Conservation (phyloP, 2,329 filamentous ascomycete species). For the Coniochaeta sp. region DNA sequence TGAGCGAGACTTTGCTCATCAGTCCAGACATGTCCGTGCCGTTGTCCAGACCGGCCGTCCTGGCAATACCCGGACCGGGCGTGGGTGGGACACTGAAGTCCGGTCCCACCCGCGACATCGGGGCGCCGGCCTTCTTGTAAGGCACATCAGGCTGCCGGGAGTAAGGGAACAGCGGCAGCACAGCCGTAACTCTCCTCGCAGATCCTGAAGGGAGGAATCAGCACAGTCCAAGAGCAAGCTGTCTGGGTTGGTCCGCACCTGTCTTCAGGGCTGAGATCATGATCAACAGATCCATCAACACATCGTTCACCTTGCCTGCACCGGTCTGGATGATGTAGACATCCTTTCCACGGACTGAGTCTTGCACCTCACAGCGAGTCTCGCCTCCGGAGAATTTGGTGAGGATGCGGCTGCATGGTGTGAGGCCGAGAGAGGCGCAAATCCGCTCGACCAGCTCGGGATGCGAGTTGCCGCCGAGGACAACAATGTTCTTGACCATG, state of each 20-base stretch:
- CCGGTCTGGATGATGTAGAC: slow-evolving; percentile 97
- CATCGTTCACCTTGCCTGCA: slow-evolving; percentile 86
- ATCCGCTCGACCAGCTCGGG: slow-evolving; percentile 80
- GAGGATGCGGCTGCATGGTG: slow-evolving; percentile 76
- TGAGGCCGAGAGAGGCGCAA: slow-evolving; percentile 81
- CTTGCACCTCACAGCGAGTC: slow-evolving; percentile 89
- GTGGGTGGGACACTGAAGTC: slow-evolving; percentile 91
- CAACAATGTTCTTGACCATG: slow-evolving; percentile 93
- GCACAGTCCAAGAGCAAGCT: neutral
- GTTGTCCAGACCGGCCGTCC: slow-evolving; percentile 58
- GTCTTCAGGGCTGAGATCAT: slow-evolving; percentile 94
- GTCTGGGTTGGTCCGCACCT: slow-evolving; percentile 9
- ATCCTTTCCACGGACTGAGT: slow-evolving; percentile 95
- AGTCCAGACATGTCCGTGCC: slow-evolving; percentile 68
- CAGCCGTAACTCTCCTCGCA: slow-evolving; percentile 85
- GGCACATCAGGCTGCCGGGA: slow-evolving; percentile 93
- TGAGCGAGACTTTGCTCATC: slow-evolving; percentile 58
- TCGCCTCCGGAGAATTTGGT: slow-evolving; percentile 93
- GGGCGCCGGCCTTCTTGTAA: slow-evolving; percentile 91
- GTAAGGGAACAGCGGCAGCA: slow-evolving; percentile 94
- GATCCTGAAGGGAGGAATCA: slow-evolving; percentile 34
- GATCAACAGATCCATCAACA: slow-evolving; percentile 93
- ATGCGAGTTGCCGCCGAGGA: slow-evolving; percentile 90
- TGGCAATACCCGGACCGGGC: slow-evolving; percentile 62
- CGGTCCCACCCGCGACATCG: slow-evolving; percentile 72